phyloP scores from a whole-genome alignment of 176 grass and related monocot genomes.

The Oryza glumipatula region DNA sequence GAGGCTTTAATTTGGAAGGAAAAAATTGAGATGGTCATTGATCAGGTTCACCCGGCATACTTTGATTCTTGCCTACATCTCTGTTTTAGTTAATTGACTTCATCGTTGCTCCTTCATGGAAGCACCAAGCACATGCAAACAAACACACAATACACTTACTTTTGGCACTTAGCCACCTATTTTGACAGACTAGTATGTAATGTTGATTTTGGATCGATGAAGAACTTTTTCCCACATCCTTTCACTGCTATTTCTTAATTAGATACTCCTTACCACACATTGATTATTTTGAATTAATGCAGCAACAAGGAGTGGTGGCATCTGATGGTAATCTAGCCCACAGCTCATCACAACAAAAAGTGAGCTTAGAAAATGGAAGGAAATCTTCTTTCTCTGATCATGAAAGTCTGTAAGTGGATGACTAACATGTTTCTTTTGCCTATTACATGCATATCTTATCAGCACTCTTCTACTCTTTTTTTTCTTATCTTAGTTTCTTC shows the following conservation, averaged over 20 bases:
- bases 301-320: constrained; percentile 54
- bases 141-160: neutral
- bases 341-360: constrained; percentile 51
- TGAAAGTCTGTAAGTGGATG: constrained; percentile 83
- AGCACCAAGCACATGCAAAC: neutral
- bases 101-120: neutral
- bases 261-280: neutral
- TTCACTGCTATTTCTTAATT: neutral
- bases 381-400: constrained; percentile 79
- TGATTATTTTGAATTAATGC: constrained; percentile 36
- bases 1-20: constrained; percentile 96
- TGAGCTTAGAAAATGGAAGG: constrained; percentile 65
- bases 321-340: constrained; percentile 59
- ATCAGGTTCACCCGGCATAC: constrained; percentile 66
- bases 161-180: neutral
- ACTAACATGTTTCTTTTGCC: constrained; percentile 33
- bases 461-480: neutral
- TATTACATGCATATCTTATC: constrained; percentile 16
- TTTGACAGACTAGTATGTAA: neutral
- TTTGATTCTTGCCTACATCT: neutral
- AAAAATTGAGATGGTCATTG: constrained; percentile 95
- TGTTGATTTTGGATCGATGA: constrained; percentile 1
- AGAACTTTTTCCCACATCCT: neutral
- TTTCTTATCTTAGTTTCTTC: constrained; percentile 26
- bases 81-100: neutral